Evolutionary conservation across 768 basidiomycete genomes (phyloP).

Genomic region (Agaricus sinodeliciosus): DNA sequence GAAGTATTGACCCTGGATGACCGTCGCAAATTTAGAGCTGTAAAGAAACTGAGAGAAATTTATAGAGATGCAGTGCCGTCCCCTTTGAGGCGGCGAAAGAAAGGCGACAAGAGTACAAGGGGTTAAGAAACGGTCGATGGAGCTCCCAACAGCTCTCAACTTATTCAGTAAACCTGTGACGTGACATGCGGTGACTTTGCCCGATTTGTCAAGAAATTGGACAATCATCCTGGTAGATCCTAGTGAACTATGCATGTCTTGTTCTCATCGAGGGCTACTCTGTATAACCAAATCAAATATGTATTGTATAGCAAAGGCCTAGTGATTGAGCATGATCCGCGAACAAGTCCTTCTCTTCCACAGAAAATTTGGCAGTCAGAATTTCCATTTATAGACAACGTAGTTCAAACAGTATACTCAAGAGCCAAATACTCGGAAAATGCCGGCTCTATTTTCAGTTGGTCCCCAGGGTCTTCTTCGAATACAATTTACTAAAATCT

Average conservation of each 20-base stretch:
- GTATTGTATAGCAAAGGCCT: background rate
- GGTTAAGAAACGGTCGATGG: conserved; percentile 1
- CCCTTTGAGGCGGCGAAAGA: background rate
- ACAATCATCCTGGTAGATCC: conserved; percentile 4
- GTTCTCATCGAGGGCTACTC: background rate
- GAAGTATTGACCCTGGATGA: background rate
- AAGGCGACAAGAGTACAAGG: background rate
- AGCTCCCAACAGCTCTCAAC: conserved; percentile 7
- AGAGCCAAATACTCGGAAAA: background rate
- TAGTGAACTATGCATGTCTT: background rate
- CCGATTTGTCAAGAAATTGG: conserved; percentile 4
- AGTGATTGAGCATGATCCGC: background rate
- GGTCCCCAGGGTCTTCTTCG: background rate
- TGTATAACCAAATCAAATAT: background rate
- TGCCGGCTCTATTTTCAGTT: background rate
- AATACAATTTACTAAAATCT: background rate
- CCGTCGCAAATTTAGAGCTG: background rate
- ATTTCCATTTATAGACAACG: conserved; percentile 30
- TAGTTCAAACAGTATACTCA: conserved; percentile 20
- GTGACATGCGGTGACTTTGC: conserved; percentile 10
- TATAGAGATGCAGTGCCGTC: background rate
- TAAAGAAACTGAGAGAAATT: conserved; percentile 1
- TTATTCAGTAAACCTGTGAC: conserved; percentile 9
- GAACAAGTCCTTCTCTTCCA: background rate
- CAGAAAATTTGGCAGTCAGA: background rate